Evolutionary conservation across 2,329 filamentous ascomycete species (phyloP).

Genomic region (Fusarium sororula): DNA sequence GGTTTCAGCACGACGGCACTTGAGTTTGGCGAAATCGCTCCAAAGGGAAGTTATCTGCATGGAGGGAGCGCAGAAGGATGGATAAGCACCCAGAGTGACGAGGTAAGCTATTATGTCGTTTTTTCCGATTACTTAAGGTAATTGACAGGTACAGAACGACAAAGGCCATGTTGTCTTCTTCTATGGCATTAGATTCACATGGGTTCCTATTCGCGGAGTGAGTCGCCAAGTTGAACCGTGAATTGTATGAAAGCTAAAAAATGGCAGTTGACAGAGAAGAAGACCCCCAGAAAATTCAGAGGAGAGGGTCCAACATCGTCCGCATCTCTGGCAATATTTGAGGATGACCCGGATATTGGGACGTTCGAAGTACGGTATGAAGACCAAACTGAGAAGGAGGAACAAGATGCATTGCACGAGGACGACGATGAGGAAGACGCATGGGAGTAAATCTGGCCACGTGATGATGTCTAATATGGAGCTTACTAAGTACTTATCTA

Average conservation of each 20-base stretch:
- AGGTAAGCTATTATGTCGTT: not conserved
- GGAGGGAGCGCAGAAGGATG: not conserved
- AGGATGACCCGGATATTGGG: not conserved
- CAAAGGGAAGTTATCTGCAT: not conserved
- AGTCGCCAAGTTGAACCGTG: not conserved
- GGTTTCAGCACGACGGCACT: not conserved
- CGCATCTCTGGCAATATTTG: not conserved
- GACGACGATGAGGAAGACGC: not conserved
- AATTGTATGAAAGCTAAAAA: not conserved
- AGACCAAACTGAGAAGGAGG: not conserved
- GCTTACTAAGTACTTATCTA: no score
- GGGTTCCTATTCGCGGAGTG: not conserved
- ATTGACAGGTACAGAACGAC: not conserved
- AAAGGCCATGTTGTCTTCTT: not conserved
- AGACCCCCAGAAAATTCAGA: not conserved
- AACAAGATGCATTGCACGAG: not conserved
- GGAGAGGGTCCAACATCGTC: not conserved
- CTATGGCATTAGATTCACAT: not conserved
- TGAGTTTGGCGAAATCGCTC: not conserved
- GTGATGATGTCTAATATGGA: not conserved
- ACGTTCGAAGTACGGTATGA: not conserved
- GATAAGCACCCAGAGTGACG: not conserved
- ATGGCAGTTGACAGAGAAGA: not conserved
- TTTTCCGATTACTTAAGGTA: accelerated
- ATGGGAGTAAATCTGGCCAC: accelerated